These are phyloP conservation scores for Lantana camara DNA, from an alignment of 257 asterid species.

Conservation along the genomic window DNA sequence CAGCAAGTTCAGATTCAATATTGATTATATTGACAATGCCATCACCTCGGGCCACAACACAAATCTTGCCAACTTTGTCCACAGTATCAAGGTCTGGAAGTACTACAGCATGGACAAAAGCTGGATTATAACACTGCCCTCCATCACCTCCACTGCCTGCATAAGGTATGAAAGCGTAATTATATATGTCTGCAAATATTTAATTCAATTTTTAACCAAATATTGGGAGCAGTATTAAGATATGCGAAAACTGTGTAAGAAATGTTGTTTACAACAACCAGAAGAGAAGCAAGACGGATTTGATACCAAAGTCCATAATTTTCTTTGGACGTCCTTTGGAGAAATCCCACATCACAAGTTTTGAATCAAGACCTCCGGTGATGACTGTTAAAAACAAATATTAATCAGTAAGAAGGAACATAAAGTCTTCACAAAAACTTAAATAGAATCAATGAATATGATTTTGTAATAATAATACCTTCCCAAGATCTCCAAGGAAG, in stretches of 20 bases:
- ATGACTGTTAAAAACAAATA: constrained; percentile 50
- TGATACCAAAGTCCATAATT: constrained; percentile 78
- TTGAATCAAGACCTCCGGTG: constrained; percentile 96
- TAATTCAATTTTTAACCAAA: too few relatives aligned
- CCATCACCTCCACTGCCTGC: constrained; percentile 48
- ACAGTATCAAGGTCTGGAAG: constrained; percentile 82
- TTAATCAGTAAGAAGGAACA: constrained; percentile 6
- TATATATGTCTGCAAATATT: too few relatives aligned
- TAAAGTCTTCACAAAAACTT: background rate
- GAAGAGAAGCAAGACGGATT: constrained; percentile 17
- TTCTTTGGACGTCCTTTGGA: constrained; percentile 81
- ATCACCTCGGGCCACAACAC: constrained; percentile 92
- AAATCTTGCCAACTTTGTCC: constrained; percentile 74
- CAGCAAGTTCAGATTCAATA: constrained; percentile 56
- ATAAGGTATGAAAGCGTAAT: constrained; percentile 23
- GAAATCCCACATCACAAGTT: constrained; percentile 91
- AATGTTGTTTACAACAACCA: too few relatives aligned
- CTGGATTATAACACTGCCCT: constrained; percentile 85
- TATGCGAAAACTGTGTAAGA: too few relatives aligned
- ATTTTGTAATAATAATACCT: constrained; percentile 50
- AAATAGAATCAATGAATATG: background rate
- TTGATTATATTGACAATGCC: constrained; percentile 74
- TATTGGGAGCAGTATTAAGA: too few relatives aligned
- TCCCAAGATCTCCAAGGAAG: constrained; percentile 99
- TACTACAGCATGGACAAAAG: constrained; percentile 76